Base-by-base conservation (phyloP, 2,329 filamentous ascomycete species). In the Fusarium albidum region DNA sequence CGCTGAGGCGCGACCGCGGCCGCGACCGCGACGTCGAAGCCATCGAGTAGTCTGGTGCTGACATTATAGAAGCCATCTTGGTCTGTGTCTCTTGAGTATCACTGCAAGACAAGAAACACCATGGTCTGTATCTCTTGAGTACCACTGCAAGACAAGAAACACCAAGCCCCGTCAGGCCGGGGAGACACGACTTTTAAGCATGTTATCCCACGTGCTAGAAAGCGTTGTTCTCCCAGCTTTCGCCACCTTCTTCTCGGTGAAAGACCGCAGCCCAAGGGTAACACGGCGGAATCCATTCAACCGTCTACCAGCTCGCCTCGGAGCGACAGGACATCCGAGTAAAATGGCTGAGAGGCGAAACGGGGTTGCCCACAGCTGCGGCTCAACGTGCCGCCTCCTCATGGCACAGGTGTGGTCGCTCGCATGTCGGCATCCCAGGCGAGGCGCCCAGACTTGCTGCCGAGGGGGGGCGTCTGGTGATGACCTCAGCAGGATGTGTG, bases 61-160 rank as follows among this genome's bases (percentile, higher is more conserved):
- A 64, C 64, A 66, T 65, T n/a, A 64, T 61, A 39, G 65, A 67
- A 31, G 63, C 65, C 65, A 67, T 67, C 14, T 64, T 63, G 49
- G 49, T 18, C 10, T 27, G 9, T 42, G 15, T 25, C 35, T 11
- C n/a, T n/a, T 49, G 26, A 8, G 21, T 42, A 21, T 21, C 13
- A 17, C 32, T 40, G 27, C 13, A 32, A 6, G 38, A n/a, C 13
- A 14, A 39, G 10, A 10, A 28, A 45, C 65, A 67, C 67, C 14
- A 63, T 63, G 49, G 49, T 18, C 10, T 27, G 9, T 42, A n/a
- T 25, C 35, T 11, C n/a, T n/a, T 49, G 26, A 8, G 21, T 42
- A 21, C 17, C 13, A 17, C 32, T 40, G 27, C 13, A 32, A 6
- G 38, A n/a, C 13, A 14, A 25, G 34, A n/a, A 25, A 25, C 18